These are phyloP conservation scores for Paramecium bursaria DNA, from an alignment of 73 alveolate genomes.

Conservation along the genomic window DNA sequence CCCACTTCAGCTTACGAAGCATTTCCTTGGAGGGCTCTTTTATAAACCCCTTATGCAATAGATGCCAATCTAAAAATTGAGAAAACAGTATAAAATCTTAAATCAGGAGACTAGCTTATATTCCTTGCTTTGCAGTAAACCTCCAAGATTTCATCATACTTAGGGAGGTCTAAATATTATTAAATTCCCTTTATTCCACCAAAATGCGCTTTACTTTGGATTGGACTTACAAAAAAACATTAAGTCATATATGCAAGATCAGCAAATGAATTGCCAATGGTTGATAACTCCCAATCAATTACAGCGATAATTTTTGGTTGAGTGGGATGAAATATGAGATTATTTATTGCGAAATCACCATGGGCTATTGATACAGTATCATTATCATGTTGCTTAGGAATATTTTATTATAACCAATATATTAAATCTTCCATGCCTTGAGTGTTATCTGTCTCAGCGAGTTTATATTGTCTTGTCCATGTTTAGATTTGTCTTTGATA, in stretches of 20 bases:
- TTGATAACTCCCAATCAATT: slow-evolving; percentile 72
- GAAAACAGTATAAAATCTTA: slow-evolving; percentile 53
- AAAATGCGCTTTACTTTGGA: slow-evolving; percentile 24
- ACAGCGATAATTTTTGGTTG: slow-evolving; percentile 68
- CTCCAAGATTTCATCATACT: background rate
- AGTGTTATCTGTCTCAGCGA: slow-evolving; percentile 57
- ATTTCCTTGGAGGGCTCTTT: slow-evolving; percentile 59
- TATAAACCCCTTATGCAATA: slow-evolving; percentile 66
- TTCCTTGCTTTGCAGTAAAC: slow-evolving; percentile 13
- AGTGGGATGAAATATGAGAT: slow-evolving; percentile 69
- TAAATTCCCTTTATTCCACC: slow-evolving; percentile 44
- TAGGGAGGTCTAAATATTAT: slow-evolving; percentile 10
- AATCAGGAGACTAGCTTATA: background rate
- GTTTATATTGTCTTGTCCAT: slow-evolving; percentile 66
- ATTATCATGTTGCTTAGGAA: slow-evolving; percentile 50
- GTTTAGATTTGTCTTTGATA: slow-evolving; percentile 58
- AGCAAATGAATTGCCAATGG: slow-evolving; percentile 69
- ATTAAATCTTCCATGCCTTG: slow-evolving; percentile 56
- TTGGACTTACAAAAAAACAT: background rate
- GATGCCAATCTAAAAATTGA: slow-evolving; percentile 70
- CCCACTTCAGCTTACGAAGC: slow-evolving; percentile 38
- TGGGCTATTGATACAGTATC: slow-evolving; percentile 62
- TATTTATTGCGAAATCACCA: slow-evolving; percentile 72
- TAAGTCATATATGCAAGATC: slow-evolving; percentile 62
- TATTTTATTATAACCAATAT: slow-evolving; percentile 60